Conservation (phyloP, 169 alveolate species). For the Blepharisma undulans region DNA sequence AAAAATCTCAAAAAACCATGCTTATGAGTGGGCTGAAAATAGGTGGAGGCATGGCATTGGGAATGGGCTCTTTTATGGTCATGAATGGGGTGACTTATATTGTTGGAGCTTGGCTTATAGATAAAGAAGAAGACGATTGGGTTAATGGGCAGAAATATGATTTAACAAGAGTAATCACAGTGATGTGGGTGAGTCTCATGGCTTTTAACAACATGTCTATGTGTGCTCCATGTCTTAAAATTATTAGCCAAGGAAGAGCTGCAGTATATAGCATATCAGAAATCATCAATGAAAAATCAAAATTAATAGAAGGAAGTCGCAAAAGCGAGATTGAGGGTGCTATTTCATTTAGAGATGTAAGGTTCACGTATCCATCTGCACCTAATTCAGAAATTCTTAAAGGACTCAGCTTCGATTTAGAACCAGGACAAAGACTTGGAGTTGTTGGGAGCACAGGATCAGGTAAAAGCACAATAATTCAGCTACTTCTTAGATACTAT, state of each 20-base stretch:
- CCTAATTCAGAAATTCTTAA: background rate
- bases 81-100: background rate
- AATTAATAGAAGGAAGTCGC: background rate
- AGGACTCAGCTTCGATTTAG: background rate
- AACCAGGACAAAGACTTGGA: slow-evolving; percentile 9
- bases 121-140: background rate
- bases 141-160: background rate
- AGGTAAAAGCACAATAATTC: slow-evolving; percentile 81
- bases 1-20: background rate
- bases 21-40: background rate
- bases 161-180: background rate
- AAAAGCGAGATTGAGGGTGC: slow-evolving; percentile 28
- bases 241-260: background rate
- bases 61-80: background rate
- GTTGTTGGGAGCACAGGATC: slow-evolving; percentile 8
- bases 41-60: background rate
- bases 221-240: background rate
- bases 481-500: slow-evolving; percentile 78
- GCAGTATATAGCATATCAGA: background rate
- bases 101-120: background rate
- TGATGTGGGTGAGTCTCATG: background rate
- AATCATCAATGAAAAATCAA: background rate
- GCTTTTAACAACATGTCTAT: background rate
- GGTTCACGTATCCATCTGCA: slow-evolving; percentile 61
- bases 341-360: slow-evolving; percentile 56